These are phyloP conservation scores for Monilinia aucupariae DNA, from an alignment of 2,329 filamentous ascomycete genomes.

Conservation along the genomic window DNA sequence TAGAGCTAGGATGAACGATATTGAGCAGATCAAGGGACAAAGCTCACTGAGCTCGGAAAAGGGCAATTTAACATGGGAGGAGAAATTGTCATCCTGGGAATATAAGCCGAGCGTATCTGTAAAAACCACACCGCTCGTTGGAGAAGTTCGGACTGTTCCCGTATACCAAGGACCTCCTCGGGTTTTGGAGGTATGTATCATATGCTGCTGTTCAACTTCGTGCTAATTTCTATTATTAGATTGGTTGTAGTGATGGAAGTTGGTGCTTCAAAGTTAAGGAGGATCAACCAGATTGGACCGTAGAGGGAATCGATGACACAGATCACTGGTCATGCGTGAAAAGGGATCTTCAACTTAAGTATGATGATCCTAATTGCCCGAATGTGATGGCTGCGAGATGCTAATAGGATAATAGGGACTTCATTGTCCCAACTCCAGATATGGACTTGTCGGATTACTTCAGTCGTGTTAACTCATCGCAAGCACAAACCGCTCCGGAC, in stretches of 20 bases:
- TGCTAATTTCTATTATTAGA: slow-evolving; percentile 1
- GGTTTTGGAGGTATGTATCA: slow-evolving; percentile 26
- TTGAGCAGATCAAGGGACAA: slow-evolving; percentile 14
- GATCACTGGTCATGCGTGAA: slow-evolving; percentile 30
- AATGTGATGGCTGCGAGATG: neutral
- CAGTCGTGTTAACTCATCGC: slow-evolving; percentile 18
- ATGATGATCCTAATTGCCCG: neutral
- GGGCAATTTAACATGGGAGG: neutral
- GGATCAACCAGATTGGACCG: slow-evolving; percentile 30
- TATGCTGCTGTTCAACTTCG: too few species aligned
- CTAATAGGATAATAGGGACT: slow-evolving; percentile 25
- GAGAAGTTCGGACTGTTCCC: slow-evolving; percentile 12
- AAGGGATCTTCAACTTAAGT: slow-evolving; percentile 21
- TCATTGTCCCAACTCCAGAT: slow-evolving; percentile 20
- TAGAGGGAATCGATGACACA: slow-evolving; percentile 33
- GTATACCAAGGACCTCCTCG: slow-evolving; percentile 25
- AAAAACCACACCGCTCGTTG: neutral
- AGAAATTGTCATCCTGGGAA: slow-evolving; percentile 27
- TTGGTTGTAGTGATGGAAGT: slow-evolving; percentile 31
- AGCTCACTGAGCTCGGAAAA: slow-evolving; percentile 2
- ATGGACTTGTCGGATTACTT: slow-evolving; percentile 27
- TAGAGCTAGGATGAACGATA: slow-evolving; percentile 24
- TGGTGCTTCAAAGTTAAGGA: slow-evolving; percentile 32
- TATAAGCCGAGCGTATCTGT: slow-evolving; percentile 20
- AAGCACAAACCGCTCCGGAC: slow-evolving; percentile 26